Evolutionary conservation across 1,139 yeast genomes (phyloP).

Genomic region (Candida frijolesensis): DNA sequence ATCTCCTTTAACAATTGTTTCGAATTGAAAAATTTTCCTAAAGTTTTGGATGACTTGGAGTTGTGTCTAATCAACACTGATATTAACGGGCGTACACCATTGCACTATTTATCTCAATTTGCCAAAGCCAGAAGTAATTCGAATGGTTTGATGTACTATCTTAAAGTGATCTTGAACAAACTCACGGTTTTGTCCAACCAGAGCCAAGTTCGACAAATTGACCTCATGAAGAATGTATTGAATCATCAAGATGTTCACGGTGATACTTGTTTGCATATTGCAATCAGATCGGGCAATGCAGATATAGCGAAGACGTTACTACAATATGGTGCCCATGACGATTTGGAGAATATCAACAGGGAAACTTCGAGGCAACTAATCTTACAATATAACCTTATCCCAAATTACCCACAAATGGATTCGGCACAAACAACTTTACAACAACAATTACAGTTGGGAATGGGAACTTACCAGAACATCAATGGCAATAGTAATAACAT

Average conservation of each 20-base stretch:
- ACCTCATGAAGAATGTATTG: slow-evolving; percentile 59
- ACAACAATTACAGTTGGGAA: slow-evolving; percentile 14
- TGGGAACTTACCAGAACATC: slow-evolving; percentile 12
- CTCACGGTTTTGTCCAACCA: slow-evolving; percentile 34
- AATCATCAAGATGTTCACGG: slow-evolving; percentile 73
- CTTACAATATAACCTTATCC: slow-evolving; percentile 27
- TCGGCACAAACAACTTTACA: slow-evolving; percentile 13
- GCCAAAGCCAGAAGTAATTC: slow-evolving; percentile 52
- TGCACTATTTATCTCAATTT: slow-evolving; percentile 71
- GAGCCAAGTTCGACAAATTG: slow-evolving; percentile 31
- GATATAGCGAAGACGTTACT: slow-evolving; percentile 43
- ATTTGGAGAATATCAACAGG: slow-evolving; percentile 41
- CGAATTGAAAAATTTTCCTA: slow-evolving; percentile 74
- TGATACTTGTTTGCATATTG: slow-evolving; percentile 68
- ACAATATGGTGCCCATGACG: slow-evolving; percentile 51
- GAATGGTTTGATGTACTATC: slow-evolving; percentile 44
- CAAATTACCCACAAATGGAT: slow-evolving; percentile 14
- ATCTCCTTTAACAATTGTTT: slow-evolving; percentile 86
- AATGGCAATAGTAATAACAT: slow-evolving; percentile 9
- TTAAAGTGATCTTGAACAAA: slow-evolving; percentile 41
- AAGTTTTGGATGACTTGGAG: slow-evolving; percentile 68
- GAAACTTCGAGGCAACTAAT: slow-evolving; percentile 41
- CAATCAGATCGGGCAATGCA: slow-evolving; percentile 47
- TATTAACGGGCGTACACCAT: slow-evolving; percentile 68
- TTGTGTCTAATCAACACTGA: slow-evolving; percentile 74